Evolutionary conservation across 192 early-diverging fungal species (phyloP).

Genomic region (Linnemannia hyalina): DNA sequence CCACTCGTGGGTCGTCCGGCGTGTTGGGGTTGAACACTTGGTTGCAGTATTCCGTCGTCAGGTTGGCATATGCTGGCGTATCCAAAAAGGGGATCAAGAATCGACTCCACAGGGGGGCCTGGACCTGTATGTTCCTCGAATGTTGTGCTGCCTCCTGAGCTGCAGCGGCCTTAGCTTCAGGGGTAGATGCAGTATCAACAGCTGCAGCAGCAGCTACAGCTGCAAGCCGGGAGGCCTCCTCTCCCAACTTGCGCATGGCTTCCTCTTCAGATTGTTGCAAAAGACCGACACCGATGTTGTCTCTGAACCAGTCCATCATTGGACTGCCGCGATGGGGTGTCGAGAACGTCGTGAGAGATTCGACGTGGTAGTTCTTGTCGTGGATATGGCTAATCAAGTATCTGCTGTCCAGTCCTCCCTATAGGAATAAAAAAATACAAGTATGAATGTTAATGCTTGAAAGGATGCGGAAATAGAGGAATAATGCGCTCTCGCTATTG

Average conservation of each 20-base stretch:
- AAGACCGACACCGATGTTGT: conserved; percentile 86
- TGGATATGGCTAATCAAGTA: conserved; percentile 91
- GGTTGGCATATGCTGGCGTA: conserved; percentile 90
- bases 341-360: conserved; percentile 90
- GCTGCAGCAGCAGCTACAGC: conserved; percentile 46
- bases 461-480: background rate
- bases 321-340: conserved; percentile 94
- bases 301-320: conserved; percentile 96
- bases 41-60: conserved; percentile 89
- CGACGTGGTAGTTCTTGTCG: conserved; percentile 75
- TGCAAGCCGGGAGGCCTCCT: conserved; percentile 13
- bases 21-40: conserved; percentile 91
- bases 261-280: conserved; percentile 56
- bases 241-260: conserved; percentile 43
- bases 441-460: background rate
- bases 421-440: background rate
- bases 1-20: conserved; percentile 78
- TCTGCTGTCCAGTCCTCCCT: conserved; percentile 94
- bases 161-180: conserved; percentile 4
- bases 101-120: conserved; percentile 57
- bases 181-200: background rate
- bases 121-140: background rate
- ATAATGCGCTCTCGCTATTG: background rate
- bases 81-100: conserved; percentile 81
- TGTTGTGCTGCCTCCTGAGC: conserved; percentile 19